Percentiles rank a stretch among this genome's conserved stretches.
phyloP scores from a whole-genome alignment of 1,284 basidiomycete genomes.

The Trichosporon faecale region DNA sequence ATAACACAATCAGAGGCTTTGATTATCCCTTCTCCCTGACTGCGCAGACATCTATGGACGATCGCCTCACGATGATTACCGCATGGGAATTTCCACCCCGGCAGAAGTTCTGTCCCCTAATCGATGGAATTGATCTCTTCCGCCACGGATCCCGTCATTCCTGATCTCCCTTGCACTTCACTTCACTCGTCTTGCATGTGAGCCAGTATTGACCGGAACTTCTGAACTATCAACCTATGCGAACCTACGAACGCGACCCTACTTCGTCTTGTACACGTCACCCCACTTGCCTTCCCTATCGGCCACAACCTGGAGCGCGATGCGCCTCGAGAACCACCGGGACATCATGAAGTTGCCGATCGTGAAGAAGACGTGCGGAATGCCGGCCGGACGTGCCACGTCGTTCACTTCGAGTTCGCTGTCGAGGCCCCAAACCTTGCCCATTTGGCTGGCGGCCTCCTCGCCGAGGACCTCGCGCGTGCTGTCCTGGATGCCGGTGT shows the following conservation, averaged over 20 bases:
- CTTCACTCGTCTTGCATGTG: too few species aligned
- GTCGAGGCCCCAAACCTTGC: slow-evolving; percentile 60
- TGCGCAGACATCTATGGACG: background rate
- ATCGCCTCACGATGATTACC: background rate
- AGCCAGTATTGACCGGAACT: background rate
- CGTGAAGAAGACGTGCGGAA: slow-evolving; percentile 42
- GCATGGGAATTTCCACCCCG: background rate
- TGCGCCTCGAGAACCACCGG: slow-evolving; percentile 60
- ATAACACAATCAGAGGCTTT: background rate
- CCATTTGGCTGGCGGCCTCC: slow-evolving; percentile 55
- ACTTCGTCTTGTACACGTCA: slow-evolving; percentile 22
- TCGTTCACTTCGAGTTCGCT: slow-evolving; percentile 61
- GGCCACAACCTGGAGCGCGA: slow-evolving; percentile 64
- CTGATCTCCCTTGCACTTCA: too few species aligned
- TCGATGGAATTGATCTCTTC: background rate
- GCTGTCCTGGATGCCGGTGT: slow-evolving; percentile 47
- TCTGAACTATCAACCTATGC: background rate
- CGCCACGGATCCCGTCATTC: too few species aligned
- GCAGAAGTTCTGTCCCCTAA: background rate
- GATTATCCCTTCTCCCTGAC: background rate
- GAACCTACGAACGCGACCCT: background rate
- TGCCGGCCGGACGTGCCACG: slow-evolving; percentile 57
- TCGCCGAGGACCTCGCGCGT: slow-evolving; percentile 57
- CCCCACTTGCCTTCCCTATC: slow-evolving; percentile 59
- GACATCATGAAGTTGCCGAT: slow-evolving; percentile 59